phyloP scores from a whole-genome alignment of 306 rosid species.

The Prosopis cineraria region DNA sequence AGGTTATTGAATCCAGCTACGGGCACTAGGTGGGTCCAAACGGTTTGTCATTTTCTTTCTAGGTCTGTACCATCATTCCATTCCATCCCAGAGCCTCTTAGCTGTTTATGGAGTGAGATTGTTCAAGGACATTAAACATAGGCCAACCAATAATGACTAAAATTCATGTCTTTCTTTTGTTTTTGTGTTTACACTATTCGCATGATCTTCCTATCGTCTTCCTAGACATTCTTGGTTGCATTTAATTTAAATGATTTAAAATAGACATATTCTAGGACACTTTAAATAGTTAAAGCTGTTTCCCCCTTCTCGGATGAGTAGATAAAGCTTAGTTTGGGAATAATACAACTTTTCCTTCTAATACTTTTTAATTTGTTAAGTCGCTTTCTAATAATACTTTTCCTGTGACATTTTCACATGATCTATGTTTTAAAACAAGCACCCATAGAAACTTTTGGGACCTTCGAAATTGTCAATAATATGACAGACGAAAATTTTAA shows the following conservation, averaged over 20 bases:
- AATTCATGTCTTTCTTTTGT: background rate
- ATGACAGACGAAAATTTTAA: background rate
- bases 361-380: background rate
- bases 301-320: background rate
- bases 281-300: background rate
- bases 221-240: background rate
- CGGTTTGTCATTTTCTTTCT: slow-evolving; percentile 27
- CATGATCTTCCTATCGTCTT: background rate
- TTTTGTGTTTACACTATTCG: background rate
- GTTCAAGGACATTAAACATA: background rate
- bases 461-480: background rate
- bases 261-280: background rate
- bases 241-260: too few species aligned
- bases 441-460: background rate
- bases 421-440: background rate
- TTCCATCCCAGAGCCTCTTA: background rate
- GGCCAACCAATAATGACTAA: background rate
- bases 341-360: background rate
- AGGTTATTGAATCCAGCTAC: slow-evolving; percentile 41
- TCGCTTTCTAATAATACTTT: background rate
- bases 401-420: background rate
- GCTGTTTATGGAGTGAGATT: background rate
- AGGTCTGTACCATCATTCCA: background rate
- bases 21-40: slow-evolving; percentile 42
- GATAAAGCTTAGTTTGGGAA: background rate